Evolutionary conservation across 139 green algal genomes (phyloP).

Genomic region (Tetraselmis striata): DNA sequence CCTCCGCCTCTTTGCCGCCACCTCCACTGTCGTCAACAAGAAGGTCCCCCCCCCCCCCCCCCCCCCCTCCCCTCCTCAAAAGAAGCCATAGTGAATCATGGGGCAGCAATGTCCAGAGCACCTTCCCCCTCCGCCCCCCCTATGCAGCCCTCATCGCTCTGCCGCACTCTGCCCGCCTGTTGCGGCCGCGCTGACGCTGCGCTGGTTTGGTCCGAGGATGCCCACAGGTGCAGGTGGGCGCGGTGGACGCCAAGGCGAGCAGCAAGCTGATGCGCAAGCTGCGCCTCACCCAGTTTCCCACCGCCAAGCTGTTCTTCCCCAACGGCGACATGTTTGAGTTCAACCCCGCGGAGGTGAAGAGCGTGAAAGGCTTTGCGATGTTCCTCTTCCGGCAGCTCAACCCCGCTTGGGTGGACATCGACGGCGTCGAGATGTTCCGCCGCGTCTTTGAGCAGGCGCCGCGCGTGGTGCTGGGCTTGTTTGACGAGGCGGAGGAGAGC

Average conservation of each 20-base stretch:
- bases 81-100: no score
- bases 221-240: not conserved
- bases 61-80: no score
- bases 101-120: no score
- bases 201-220: no score
- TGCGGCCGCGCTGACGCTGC: no score
- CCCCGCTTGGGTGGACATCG: conserved; percentile 1
- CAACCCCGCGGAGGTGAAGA: not conserved
- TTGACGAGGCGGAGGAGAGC: not conserved
- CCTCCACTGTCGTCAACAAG: not conserved
- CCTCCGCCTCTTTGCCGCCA: not conserved
- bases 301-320: conserved; percentile 17
- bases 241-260: conserved; percentile 8
- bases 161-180: no score
- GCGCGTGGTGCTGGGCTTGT: not conserved
- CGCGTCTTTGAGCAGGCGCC: not conserved
- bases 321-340: conserved; percentile 17
- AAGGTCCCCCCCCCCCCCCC: not conserved
- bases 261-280: conserved; percentile 10
- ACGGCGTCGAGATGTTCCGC: not conserved
- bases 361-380: not conserved
- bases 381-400: conserved; percentile 13
- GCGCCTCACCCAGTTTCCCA: conserved; percentile 10
- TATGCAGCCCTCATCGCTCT: no score
- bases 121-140: no score